Base-by-base conservation (phyloP, 176 grass and related monocot species). In the Carex pumila region DNA sequence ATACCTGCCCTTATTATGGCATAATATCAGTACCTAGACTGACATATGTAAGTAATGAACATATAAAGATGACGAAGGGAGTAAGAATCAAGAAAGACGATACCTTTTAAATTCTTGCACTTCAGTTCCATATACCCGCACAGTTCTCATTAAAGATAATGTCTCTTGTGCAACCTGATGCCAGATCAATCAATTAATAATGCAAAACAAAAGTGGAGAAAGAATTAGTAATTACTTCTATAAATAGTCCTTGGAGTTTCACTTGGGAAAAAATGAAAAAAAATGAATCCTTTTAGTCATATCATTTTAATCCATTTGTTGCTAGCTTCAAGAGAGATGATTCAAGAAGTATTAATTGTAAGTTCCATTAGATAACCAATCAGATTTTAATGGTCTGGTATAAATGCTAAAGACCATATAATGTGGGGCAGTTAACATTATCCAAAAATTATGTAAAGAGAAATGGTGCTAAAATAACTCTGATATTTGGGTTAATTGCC, bases 101-200 rank as follows among this genome's bases (percentile, higher is more conserved):
- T 88, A 59, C 96, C 96, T 93, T 90, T 81, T 88, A 60, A 95
- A 88, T 84, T 99, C 96, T 68, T 93, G 91, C 65, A 88, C 95
- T 88, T 93, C 96, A 37, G 93, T 98, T 85, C 96, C 96, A 86
- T 98, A 95, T 30, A 95, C 93, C 43, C 91, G 91, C 36, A 95
- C 93, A 67, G 96, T 98, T 71, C 93, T 93, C 59, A 89, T 83
- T 73, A 99, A 87, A 65, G 89, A 89, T 86, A 95, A 80, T 59
- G 86, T 90, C 84, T 99, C 96, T 89, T 99, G 96, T 84, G 96
- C 96, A 86, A 93, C 93, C 96, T 99, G 80, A 83, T 88, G 86
- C 29, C 81, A 92, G 17, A 87, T 84, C 73, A 12, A 47, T 45
- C 52, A 45, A 52, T 83, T 76, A 85, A 87, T 65, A 81, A 64